Conservation (phyloP, 352 stramenopile species). For the Globisporangium recalcitrans region DNA sequence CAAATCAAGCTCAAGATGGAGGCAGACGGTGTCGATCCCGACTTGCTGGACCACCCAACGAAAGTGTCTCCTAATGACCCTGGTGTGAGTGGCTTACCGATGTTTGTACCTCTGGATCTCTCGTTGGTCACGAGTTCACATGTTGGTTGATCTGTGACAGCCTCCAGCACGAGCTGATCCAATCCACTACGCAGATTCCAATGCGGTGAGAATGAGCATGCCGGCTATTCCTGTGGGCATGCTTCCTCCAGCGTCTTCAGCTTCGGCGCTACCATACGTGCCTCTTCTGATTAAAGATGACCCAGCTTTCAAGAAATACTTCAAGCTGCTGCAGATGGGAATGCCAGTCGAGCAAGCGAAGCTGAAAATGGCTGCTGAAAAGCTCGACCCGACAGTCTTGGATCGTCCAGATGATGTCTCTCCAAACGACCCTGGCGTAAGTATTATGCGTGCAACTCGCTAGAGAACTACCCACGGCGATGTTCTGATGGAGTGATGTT, state of each 20-base stretch:
- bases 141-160: slow-evolving; percentile 15
- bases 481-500: slow-evolving; percentile 1
- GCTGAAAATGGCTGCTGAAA: slow-evolving; percentile 75
- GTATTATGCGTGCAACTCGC: slow-evolving; percentile 12
- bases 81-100: slow-evolving; percentile 37
- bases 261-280: slow-evolving; percentile 38
- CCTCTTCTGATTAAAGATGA: slow-evolving; percentile 76
- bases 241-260: slow-evolving; percentile 13
- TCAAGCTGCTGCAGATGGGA: slow-evolving; percentile 78
- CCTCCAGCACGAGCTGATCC: slow-evolving; percentile 15
- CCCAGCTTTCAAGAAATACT: slow-evolving; percentile 69
- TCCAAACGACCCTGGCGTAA: slow-evolving; percentile 72
- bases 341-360: slow-evolving; percentile 81
- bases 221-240: slow-evolving; percentile 21
- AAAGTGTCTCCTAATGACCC: slow-evolving; percentile 72
- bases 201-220: slow-evolving; percentile 23
- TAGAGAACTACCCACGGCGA: not conserved
- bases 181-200: not conserved
- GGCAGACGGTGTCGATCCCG: slow-evolving; percentile 61
- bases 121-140: not conserved
- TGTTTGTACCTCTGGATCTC: not conserved
- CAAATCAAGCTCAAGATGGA: slow-evolving; percentile 88
- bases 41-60: slow-evolving; percentile 56
- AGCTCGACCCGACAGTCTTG: slow-evolving; percentile 53
- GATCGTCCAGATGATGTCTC: slow-evolving; percentile 71